Evolutionary conservation across 2,329 filamentous ascomycete species (phyloP).

Genomic region (Emmonsia crescens): DNA sequence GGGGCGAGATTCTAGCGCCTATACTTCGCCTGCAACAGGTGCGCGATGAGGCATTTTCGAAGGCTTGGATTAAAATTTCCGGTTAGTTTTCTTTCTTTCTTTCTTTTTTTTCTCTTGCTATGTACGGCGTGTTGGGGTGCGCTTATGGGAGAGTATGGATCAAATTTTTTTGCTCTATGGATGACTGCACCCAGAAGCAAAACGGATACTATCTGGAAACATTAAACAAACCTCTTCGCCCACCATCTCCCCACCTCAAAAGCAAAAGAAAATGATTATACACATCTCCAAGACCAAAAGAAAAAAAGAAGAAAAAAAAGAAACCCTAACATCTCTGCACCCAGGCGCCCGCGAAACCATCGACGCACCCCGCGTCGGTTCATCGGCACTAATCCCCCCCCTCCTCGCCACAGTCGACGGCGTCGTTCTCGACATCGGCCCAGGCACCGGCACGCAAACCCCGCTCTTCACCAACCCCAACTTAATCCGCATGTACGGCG

Average conservation of each 20-base stretch:
- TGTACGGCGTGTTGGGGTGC: too few relatives aligned
- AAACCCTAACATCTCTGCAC: neutral
- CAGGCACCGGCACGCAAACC: conserved; percentile 44
- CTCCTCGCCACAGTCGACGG: conserved; percentile 33
- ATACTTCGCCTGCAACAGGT: conserved; percentile 22
- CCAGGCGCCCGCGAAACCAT: conserved; percentile 6
- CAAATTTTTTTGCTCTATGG: too few relatives aligned
- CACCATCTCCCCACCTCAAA: too few relatives aligned
- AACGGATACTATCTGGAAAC: too few relatives aligned
- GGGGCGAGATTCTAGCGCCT: conserved; percentile 27
- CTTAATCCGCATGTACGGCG: conserved; percentile 42
- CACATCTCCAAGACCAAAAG: too few relatives aligned
- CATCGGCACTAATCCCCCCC: conserved; percentile 30
- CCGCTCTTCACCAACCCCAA: conserved; percentile 33
- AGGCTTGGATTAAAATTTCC: conserved; percentile 32
- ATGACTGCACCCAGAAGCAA: too few relatives aligned
- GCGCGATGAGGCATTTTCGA: conserved; percentile 31
- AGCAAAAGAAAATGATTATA: neutral
- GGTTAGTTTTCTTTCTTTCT: conserved; percentile 16
- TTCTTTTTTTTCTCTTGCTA: neutral
- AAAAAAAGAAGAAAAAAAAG: neutral
- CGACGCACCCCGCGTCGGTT: conserved; percentile 16
- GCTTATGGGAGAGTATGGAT: too few relatives aligned
- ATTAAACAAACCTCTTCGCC: too few relatives aligned
- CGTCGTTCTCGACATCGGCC: conserved; percentile 40